Percentiles rank a stretch among this genome's conserved stretches.
Evolutionary conservation across 2,329 filamentous ascomycete genomes (phyloP).

Genomic region (Amauroascus niger): DNA sequence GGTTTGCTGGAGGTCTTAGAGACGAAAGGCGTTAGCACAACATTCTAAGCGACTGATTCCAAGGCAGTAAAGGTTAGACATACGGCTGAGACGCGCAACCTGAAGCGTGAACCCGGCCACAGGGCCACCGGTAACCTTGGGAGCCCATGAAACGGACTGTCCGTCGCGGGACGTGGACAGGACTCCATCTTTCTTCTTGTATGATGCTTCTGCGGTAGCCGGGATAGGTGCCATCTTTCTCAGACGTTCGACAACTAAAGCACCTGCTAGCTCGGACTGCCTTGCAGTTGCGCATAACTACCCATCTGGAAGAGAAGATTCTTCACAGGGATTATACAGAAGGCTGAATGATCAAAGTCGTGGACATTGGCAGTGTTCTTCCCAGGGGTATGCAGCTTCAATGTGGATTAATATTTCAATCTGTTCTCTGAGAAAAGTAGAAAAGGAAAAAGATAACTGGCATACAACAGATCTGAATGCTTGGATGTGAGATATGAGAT

Average conservation of each 20-base stretch:
- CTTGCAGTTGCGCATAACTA: constrained; percentile 3
- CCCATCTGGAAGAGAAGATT: constrained; percentile 9
- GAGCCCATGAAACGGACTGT: constrained; percentile 70
- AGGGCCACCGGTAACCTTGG: constrained; percentile 47
- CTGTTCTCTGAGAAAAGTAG: no score
- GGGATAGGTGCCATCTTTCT: constrained; percentile 22
- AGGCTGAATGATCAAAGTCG: background rate
- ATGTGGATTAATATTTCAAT: no score
- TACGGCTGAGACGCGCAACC: constrained; percentile 73
- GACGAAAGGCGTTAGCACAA: background rate
- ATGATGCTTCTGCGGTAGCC: constrained; percentile 47
- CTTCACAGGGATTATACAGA: background rate
- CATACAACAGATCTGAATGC: no score
- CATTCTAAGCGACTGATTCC: background rate
- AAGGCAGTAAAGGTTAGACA: constrained; percentile 25
- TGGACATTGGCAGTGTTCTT: background rate
- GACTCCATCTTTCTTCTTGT: constrained; percentile 93
- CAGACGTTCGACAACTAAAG: background rate
- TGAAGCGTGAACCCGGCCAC: constrained; percentile 58
- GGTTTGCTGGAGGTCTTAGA: constrained; percentile 81
- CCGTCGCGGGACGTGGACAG: constrained; percentile 65
- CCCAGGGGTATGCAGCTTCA: background rate
- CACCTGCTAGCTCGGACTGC: background rate
- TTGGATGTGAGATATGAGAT: no score
- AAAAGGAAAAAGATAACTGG: no score